A percentile compares a stretch with the other conserved stretches of the same genome.
phyloP scores from a whole-genome alignment of 306 rosid species.

The Rosa chinensis region DNA sequence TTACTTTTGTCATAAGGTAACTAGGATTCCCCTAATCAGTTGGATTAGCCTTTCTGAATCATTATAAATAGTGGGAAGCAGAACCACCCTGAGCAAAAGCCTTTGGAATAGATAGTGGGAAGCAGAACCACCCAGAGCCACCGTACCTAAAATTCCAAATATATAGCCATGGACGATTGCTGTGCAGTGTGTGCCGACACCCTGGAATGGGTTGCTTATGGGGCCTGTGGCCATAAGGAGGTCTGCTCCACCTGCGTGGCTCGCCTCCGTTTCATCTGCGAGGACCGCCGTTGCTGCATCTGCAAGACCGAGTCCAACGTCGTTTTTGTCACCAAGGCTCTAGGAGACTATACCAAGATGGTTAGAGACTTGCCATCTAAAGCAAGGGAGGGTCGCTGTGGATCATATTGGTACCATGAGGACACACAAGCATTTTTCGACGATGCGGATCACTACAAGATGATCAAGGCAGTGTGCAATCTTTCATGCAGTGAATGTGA shows the following conservation, averaged over 20 bases:
- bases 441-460: slow-evolving; percentile 54
- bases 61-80: neutral
- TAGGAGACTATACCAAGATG: slow-evolving; percentile 53
- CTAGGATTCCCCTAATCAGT: neutral
- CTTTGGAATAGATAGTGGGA: neutral
- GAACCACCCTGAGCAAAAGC: neutral
- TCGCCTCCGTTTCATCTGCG: slow-evolving; percentile 86
- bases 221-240: slow-evolving; percentile 76
- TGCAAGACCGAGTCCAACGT: slow-evolving; percentile 67
- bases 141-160: neutral
- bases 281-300: slow-evolving; percentile 74
- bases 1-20: too few species aligned
- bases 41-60: neutral
- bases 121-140: too few species aligned
- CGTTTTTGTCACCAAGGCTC: slow-evolving; percentile 73
- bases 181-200: slow-evolving; percentile 93
- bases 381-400: slow-evolving; percentile 42
- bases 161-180: slow-evolving; percentile 61
- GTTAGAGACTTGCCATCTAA: slow-evolving; percentile 44
- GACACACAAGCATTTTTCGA: slow-evolving; percentile 46
- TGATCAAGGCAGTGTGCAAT: slow-evolving; percentile 55
- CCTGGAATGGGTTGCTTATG: slow-evolving; percentile 89
- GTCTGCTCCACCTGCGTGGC: slow-evolving; percentile 86
- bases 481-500: slow-evolving; percentile 80
- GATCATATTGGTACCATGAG: slow-evolving; percentile 54